Conservation (phyloP, 139 green algal genomes). For the Pycnococcus provasolii region DNA sequence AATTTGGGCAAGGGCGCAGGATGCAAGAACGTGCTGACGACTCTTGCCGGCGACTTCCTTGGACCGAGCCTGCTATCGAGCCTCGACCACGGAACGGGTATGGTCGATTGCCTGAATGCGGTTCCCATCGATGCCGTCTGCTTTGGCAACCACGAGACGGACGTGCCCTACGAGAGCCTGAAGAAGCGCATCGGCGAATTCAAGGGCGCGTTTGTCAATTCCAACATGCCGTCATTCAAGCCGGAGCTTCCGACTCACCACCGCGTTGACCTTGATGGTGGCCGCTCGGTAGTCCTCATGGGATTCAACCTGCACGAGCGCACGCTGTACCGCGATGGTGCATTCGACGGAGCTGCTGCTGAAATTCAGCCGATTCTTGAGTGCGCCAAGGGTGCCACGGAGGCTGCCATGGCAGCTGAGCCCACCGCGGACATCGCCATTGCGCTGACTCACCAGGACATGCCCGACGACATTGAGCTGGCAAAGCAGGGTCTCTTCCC, state of each 20-base stretch:
- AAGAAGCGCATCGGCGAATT: slow-evolving; percentile 2
- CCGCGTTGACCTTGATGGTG: too few relatives aligned
- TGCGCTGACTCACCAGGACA: slow-evolving; percentile 14
- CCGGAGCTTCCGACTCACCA: too few relatives aligned
- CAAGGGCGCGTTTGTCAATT: neutral
- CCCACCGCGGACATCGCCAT: neutral
- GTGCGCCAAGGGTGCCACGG: neutral
- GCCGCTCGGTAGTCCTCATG: neutral
- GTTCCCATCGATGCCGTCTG: slow-evolving; percentile 6
- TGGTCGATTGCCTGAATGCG: slow-evolving; percentile 8
- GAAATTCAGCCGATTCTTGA: neutral
- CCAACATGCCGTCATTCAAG: neutral
- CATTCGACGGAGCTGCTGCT: neutral
- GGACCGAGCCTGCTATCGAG: slow-evolving; percentile 5
- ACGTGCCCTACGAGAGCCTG: neutral
- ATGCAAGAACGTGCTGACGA: neutral
- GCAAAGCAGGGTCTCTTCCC: neutral
- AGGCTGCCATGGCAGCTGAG: neutral
- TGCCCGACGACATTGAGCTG: slow-evolving; percentile 8
- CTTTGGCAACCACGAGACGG: slow-evolving; percentile 21
- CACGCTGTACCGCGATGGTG: too few relatives aligned
- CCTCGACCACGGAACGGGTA: slow-evolving; percentile 1
- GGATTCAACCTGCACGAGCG: too few relatives aligned
- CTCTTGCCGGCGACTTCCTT: slow-evolving; percentile 11
- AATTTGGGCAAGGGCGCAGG: too few relatives aligned